phyloP scores from a whole-genome alignment of 2,329 filamentous ascomycete species.

The Colletotrichum lindemuthianum region DNA sequence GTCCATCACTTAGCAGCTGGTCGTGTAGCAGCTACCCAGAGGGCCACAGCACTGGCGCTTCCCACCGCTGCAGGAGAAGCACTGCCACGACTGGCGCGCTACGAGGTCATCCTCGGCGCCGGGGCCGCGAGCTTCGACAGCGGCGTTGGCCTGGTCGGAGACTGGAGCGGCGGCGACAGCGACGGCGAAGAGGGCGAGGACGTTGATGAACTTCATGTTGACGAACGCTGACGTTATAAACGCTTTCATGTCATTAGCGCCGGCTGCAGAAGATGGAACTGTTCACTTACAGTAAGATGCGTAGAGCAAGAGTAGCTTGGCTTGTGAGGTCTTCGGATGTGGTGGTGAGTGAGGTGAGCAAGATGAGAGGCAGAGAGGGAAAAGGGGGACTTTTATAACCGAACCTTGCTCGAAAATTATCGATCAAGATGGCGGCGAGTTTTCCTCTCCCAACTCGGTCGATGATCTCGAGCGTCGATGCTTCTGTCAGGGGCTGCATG shows the following conservation, averaged over 20 bases:
- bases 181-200: not conserved
- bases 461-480: no score
- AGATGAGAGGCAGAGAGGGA: no score
- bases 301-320: not conserved
- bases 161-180: not conserved
- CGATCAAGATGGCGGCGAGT: no score
- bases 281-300: not conserved
- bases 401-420: no score
- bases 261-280: not conserved
- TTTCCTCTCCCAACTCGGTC: no score
- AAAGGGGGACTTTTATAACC: no score
- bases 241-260: not conserved
- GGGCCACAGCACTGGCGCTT: not conserved
- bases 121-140: not conserved
- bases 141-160: not conserved
- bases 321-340: no score
- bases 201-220: not conserved
- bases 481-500: no score
- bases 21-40: not conserved
- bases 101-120: not conserved
- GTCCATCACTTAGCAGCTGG: not conserved
- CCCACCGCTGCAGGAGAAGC: not conserved
- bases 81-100: not conserved
- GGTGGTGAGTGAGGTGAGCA: no score
- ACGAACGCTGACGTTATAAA: not conserved